Conservation (phyloP, 2,329 filamentous ascomycete species). For the Xylariaceae sp. region DNA sequence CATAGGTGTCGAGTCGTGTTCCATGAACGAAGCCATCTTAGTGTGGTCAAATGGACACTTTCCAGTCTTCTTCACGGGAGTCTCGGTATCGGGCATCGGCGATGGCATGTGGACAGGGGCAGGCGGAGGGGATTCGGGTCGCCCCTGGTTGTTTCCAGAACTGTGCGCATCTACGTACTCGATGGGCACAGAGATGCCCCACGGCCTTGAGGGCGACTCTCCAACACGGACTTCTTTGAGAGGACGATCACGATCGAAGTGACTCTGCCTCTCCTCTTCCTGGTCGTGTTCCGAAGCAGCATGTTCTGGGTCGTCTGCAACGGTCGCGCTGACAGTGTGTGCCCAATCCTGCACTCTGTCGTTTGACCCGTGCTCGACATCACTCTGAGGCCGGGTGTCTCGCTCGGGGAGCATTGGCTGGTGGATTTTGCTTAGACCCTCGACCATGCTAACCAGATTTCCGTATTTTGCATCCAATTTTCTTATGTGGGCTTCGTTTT, state of each 20-base stretch:
- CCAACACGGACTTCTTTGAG: conserved; percentile 88
- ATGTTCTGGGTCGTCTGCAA: conserved; percentile 35
- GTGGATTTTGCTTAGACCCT: conserved; percentile 81
- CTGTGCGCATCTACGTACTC: conserved; percentile 36
- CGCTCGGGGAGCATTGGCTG: conserved; percentile 75
- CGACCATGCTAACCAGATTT: conserved; percentile 89
- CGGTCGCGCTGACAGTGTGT: conserved; percentile 60
- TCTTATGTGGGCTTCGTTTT: conserved; percentile 77
- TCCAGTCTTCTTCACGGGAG: conserved; percentile 29
- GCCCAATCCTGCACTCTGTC: conserved; percentile 85
- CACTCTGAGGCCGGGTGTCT: conserved; percentile 40
- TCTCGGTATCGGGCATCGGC: conserved; percentile 22
- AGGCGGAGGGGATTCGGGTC: conserved; percentile 53
- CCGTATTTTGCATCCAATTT: conserved; percentile 94
- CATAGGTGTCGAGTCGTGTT: conserved; percentile 22
- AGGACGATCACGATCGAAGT: conserved; percentile 80
- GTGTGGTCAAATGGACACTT: conserved; percentile 59
- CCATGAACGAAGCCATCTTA: conserved; percentile 37
- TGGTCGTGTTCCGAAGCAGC: conserved; percentile 37
- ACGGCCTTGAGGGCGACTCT: conserved; percentile 82
- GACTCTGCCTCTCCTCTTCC: conserved; percentile 60
- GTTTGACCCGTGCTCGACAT: conserved; percentile 53
- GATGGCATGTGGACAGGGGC: conserved; percentile 51
- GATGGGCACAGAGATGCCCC: conserved; percentile 28
- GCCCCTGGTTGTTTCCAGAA: conserved; percentile 33